Percentiles rank a stretch among this genome's conserved stretches.
Conservation (phyloP, 2,329 filamentous ascomycete species). For the Epichloe bromicola region DNA sequence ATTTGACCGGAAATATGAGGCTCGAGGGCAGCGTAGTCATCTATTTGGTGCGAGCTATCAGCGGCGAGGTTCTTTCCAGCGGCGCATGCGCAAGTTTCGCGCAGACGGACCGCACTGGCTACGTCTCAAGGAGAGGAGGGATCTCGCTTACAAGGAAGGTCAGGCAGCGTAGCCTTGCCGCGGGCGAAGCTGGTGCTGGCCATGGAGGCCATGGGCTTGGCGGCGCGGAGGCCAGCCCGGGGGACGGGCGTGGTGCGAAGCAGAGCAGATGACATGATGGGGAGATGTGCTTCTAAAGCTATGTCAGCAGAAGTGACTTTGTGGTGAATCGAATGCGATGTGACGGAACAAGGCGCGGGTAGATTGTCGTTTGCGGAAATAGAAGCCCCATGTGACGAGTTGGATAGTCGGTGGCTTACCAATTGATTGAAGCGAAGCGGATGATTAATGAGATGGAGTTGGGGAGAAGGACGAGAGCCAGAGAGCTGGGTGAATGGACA, state of each 20-base stretch:
- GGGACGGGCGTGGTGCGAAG: conserved; percentile 55
- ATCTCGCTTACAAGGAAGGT: conserved; percentile 46
- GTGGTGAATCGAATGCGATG: background rate
- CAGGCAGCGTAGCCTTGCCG: conserved; percentile 85
- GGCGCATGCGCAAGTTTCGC: background rate
- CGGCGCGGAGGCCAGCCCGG: conserved; percentile 58
- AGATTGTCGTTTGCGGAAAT: background rate
- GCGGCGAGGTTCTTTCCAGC: background rate
- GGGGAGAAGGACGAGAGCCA: background rate
- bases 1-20: conserved; percentile 72
- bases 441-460: conserved; percentile 5
- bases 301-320: background rate
- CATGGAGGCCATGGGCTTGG: conserved; percentile 49
- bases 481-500: background rate
- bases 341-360: conserved; percentile 1
- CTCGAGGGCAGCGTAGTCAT: conserved; percentile 95
- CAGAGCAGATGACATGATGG: conserved; percentile 61
- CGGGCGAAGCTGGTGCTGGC: conserved; percentile 66
- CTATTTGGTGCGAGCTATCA: conserved; percentile 30
- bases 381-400: background rate
- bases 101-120: background rate
- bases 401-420: background rate
- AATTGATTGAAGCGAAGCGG: background rate
- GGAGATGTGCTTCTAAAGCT: background rate
- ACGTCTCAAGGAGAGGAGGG: no score